Conservation (phyloP, 164 flowering plant genomes). For the Cinnamomum micranthum region DNA sequence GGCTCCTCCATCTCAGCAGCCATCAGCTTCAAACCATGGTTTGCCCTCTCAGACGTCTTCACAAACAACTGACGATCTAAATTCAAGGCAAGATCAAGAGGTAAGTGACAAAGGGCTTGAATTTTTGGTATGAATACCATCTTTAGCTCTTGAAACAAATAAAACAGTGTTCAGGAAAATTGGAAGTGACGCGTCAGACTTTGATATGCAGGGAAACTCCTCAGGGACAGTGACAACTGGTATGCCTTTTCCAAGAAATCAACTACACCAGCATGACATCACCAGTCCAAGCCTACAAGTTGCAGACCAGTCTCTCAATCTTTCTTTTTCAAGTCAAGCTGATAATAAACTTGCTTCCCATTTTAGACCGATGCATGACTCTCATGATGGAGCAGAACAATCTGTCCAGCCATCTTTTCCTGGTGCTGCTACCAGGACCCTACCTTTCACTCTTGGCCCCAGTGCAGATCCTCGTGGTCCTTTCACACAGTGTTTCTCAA, state of each 20-base stretch:
- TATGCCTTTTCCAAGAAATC: slow-evolving; percentile 33
- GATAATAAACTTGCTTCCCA: slow-evolving; percentile 28
- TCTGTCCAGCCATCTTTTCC: slow-evolving; percentile 27
- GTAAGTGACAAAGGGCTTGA: slow-evolving; percentile 28
- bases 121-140: slow-evolving; percentile 16
- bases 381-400: slow-evolving; percentile 29
- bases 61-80: slow-evolving; percentile 25
- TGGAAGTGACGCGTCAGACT: slow-evolving; percentile 24
- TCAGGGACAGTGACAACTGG: slow-evolving; percentile 24
- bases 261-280: slow-evolving; percentile 30
- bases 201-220: slow-evolving; percentile 26
- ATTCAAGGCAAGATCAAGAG: slow-evolving; percentile 31
- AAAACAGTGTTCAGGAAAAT: slow-evolving; percentile 28
- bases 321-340: slow-evolving; percentile 19
- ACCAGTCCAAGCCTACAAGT: slow-evolving; percentile 26
- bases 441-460: slow-evolving; percentile 24
- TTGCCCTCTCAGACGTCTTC: slow-evolving; percentile 30
- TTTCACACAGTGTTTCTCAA: background rate
- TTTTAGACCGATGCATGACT: slow-evolving; percentile 21
- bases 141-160: slow-evolving; percentile 21
- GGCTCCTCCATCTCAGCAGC: slow-evolving; percentile 20
- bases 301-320: slow-evolving; percentile 28
- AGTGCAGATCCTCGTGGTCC: slow-evolving; percentile 11
- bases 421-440: slow-evolving; percentile 21
- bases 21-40: slow-evolving; percentile 31